Percentiles rank a stretch among this genome's conserved stretches.
phyloP scores from a whole-genome alignment of 23 red algal genomes.

The Chondrus crispus region DNA sequence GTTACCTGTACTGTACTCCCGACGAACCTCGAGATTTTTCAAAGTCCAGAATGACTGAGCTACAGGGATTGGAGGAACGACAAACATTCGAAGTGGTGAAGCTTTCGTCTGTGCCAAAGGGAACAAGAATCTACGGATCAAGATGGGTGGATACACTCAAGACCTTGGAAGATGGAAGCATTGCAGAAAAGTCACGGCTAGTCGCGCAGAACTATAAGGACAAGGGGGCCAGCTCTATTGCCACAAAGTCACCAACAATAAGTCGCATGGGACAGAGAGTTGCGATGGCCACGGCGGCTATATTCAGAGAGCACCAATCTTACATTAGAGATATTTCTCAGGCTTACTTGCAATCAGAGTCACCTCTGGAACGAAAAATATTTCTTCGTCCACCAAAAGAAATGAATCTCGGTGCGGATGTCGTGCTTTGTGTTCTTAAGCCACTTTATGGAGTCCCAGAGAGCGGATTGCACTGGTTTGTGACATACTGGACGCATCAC shows the following conservation, averaged over 20 bases:
- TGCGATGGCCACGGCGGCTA: not conserved
- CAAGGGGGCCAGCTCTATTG: not conserved
- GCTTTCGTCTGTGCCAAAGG: not conserved
- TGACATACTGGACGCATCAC: conserved; percentile 26
- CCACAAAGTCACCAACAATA: not conserved
- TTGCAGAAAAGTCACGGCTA: not conserved
- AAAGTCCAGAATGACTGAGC: not conserved
- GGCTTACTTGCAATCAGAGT: conserved; percentile 37
- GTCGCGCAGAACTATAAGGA: conserved; percentile 35
- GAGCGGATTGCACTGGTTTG: conserved; percentile 35
- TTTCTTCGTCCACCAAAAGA: not conserved
- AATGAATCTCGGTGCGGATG: not conserved
- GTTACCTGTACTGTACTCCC: too few relatives aligned
- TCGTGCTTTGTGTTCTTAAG: conserved; percentile 7
- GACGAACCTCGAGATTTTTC: not conserved
- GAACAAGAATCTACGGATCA: not conserved
- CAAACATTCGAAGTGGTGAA: not conserved
- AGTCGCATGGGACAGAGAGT: not conserved
- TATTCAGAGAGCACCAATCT: not conserved
- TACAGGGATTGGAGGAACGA: not conserved
- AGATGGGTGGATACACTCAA: not conserved
- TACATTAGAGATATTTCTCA: conserved; percentile 13
- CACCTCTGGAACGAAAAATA: not conserved
- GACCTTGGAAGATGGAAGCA: not conserved
- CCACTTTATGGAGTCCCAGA: conserved; percentile 42